Evolutionary conservation across 441 rosid species (phyloP).

Genomic region (Raphanus hybrid): DNA sequence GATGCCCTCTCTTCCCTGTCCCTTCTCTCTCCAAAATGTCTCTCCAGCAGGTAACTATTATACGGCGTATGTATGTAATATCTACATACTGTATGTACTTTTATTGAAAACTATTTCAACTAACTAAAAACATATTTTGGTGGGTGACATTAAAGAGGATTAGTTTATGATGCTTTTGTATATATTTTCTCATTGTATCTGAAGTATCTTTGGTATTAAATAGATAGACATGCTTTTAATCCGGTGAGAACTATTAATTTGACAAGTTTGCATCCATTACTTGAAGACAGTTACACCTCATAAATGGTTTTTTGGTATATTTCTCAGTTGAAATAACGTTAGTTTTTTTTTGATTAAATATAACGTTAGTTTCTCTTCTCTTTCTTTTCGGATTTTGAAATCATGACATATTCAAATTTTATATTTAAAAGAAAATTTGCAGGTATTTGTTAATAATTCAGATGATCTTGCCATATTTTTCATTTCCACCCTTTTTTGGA

Average conservation of each 20-base stretch:
- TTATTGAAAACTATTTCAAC: slow-evolving; percentile 12
- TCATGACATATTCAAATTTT: neutral
- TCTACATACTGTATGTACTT: neutral
- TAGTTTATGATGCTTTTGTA: neutral
- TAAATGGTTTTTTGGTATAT: slow-evolving; percentile 9
- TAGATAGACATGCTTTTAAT: neutral
- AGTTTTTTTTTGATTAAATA: too few relatives aligned
- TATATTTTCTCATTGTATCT: neutral
- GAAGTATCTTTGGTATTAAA: neutral
- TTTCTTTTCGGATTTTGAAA: neutral
- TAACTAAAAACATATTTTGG: neutral
- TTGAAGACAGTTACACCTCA: slow-evolving; percentile 19
- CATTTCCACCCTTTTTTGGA: neutral
- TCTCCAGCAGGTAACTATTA: slow-evolving; percentile 52
- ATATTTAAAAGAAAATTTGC: neutral
- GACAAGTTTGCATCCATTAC: slow-evolving; percentile 8
- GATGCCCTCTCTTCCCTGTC: slow-evolving; percentile 87
- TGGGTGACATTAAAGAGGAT: neutral
- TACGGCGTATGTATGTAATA: neutral
- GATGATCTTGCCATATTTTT: neutral
- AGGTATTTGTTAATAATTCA: neutral
- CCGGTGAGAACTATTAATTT: neutral
- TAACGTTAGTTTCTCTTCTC: neutral
- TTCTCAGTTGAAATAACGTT: neutral
- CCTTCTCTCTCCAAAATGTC: slow-evolving; percentile 51